These are phyloP conservation scores for Cyclaneusma minus DNA, from an alignment of 2,329 filamentous ascomycete species.

Conservation along the genomic window DNA sequence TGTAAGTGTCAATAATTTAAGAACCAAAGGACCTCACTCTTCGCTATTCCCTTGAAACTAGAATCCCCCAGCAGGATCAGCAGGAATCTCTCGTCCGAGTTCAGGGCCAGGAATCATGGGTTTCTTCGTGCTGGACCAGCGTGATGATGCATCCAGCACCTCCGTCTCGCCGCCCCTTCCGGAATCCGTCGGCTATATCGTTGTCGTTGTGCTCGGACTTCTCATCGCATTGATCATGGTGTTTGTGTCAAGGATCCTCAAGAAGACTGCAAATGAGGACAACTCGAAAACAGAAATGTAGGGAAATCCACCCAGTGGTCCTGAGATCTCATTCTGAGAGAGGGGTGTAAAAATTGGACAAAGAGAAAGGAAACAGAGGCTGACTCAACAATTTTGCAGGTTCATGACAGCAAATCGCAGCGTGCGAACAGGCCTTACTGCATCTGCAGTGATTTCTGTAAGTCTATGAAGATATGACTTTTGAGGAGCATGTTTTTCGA, in stretches of 20 bases:
- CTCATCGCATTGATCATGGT: conserved; percentile 29
- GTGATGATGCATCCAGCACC: conserved; percentile 2
- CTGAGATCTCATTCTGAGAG: background rate
- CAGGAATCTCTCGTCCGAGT: no score
- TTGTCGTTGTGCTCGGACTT: conserved; percentile 24
- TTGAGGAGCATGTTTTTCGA: no score
- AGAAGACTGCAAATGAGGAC: conserved; percentile 31
- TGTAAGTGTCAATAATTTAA: no score
- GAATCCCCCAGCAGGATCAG: no score
- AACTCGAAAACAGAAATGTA: conserved; percentile 36
- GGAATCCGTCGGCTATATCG: conserved; percentile 25
- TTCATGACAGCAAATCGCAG: conserved; percentile 37
- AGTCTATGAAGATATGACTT: no score
- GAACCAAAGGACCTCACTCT: no score
- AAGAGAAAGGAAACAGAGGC: no score
- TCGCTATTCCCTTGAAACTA: no score
- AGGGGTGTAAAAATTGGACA: no score
- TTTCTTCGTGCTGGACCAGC: background rate
- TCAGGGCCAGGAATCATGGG: conserved; percentile 1
- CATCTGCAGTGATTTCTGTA: conserved; percentile 35
- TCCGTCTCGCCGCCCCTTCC: conserved; percentile 19
- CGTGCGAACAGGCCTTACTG: conserved; percentile 33
- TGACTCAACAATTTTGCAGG: conserved; percentile 10
- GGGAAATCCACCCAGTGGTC: background rate
- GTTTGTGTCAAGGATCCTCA: conserved; percentile 28